These are phyloP conservation scores for Talaromyces albobiverticillius DNA, from an alignment of 2,329 filamentous ascomycete species.

Conservation along the genomic window DNA sequence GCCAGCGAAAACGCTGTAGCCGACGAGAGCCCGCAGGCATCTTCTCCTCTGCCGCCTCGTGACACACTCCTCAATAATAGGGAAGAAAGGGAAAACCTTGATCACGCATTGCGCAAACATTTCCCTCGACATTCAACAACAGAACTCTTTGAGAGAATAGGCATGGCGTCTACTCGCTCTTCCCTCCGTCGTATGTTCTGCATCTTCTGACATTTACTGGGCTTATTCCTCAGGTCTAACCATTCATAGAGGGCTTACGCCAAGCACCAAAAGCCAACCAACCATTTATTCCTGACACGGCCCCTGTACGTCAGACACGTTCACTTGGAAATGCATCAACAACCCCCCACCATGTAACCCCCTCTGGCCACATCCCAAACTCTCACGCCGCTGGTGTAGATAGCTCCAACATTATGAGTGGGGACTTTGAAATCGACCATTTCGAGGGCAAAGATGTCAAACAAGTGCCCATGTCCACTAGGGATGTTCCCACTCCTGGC, in stretches of 20 bases:
- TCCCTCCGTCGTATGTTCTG: slow-evolving; percentile 26
- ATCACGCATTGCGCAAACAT: background rate
- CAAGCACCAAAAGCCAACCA: slow-evolving; percentile 39
- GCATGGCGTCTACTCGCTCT: slow-evolving; percentile 24
- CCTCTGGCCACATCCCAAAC: slow-evolving; percentile 5
- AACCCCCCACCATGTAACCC: background rate
- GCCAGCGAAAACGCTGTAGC: background rate
- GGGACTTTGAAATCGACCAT: slow-evolving; percentile 29
- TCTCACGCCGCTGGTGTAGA: slow-evolving; percentile 18
- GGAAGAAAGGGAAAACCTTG: background rate
- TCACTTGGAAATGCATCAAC: slow-evolving; percentile 24
- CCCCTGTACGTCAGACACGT: slow-evolving; percentile 30
- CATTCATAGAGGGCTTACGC: slow-evolving; percentile 33
- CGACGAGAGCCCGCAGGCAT: background rate
- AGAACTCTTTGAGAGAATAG: background rate
- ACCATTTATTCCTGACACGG: slow-evolving; percentile 38
- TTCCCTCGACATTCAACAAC: background rate
- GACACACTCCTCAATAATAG: slow-evolving; percentile 4
- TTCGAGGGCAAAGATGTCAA: slow-evolving; percentile 39
- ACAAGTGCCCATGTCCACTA: slow-evolving; percentile 37
- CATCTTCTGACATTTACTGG: too few species aligned
- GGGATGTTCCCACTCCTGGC: slow-evolving; percentile 41
- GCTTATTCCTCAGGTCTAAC: too few species aligned
- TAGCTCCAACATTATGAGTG: slow-evolving; percentile 28
- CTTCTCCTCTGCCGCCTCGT: background rate